These are phyloP conservation scores for Thalassiosira livingstoniorum DNA, from an alignment of 352 stramenopile species.

Conservation along the genomic window DNA sequence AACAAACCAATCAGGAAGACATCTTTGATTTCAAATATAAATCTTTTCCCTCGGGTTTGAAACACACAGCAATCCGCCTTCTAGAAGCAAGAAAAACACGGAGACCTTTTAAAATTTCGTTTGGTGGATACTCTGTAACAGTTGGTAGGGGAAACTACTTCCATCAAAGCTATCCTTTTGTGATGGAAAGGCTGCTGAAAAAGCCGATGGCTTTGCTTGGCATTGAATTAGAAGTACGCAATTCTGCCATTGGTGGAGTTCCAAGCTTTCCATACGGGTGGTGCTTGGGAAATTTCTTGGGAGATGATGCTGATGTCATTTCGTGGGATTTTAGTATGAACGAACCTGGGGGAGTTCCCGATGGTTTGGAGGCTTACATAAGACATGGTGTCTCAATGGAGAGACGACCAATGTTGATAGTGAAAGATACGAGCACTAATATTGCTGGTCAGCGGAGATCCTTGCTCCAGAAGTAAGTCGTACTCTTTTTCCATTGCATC, in stretches of 20 bases:
- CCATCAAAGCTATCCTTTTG: conserved; percentile 78
- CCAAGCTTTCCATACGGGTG: conserved; percentile 80
- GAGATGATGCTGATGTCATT: conserved; percentile 68
- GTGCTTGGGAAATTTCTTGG: conserved; percentile 77
- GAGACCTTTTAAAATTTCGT: conserved; percentile 57
- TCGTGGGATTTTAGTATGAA: conserved; percentile 84
- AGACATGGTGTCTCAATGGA: conserved; percentile 59
- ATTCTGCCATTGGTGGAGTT: conserved; percentile 79
- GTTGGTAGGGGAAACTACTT: conserved; percentile 78
- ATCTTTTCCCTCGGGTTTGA: conserved; percentile 17
- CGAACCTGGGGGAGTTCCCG: conserved; percentile 54
- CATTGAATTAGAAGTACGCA: conserved; percentile 65
- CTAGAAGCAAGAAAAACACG: conserved; percentile 23
- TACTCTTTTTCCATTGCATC: not conserved
- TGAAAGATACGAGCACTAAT: conserved; percentile 63
- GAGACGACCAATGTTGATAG: conserved; percentile 71
- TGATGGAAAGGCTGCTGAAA: conserved; percentile 64
- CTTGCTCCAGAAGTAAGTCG: conserved; percentile 21
- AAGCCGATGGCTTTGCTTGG: conserved; percentile 55
- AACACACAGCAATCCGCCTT: conserved; percentile 40
- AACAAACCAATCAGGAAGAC: not conserved
- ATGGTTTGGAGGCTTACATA: conserved; percentile 61
- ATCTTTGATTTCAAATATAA: not conserved
- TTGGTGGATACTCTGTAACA: conserved; percentile 81
- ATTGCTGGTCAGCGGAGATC: conserved; percentile 13